These are phyloP conservation scores for Penicillium crystallinum DNA, from an alignment of 495 filamentous ascomycete species.

Conservation along the genomic window DNA sequence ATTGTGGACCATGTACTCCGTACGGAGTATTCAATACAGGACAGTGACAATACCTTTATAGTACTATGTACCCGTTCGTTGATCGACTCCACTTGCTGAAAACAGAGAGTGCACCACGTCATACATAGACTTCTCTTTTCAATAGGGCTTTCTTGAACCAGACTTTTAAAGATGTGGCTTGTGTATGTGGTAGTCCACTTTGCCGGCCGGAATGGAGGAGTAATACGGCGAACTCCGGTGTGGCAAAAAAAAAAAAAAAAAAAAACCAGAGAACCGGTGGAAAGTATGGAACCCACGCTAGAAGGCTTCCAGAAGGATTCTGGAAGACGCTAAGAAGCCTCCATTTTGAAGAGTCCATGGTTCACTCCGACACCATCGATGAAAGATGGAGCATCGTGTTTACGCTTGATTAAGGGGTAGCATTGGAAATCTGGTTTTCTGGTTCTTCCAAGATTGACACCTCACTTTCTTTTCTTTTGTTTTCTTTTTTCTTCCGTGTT, in stretches of 20 bases:
- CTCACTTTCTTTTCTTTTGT: background rate
- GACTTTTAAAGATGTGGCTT: background rate
- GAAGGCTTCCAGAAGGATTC: slow-evolving; percentile 35
- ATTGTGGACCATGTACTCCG: no score
- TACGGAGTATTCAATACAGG: background rate
- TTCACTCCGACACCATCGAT: slow-evolving; percentile 1
- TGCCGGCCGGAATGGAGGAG: background rate
- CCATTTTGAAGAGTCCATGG: slow-evolving; percentile 3
- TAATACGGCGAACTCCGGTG: slow-evolving; percentile 11
- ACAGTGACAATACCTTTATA: background rate
- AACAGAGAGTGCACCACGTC: slow-evolving; percentile 13
- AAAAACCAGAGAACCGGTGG: no score
- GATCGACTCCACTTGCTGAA: slow-evolving; percentile 5
- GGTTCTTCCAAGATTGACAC: no score
- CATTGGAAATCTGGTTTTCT: background rate
- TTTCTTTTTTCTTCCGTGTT: background rate
- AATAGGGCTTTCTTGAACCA: no score
- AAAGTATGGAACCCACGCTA: slow-evolving; percentile 15
- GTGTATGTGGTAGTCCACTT: background rate
- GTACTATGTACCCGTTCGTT: no score
- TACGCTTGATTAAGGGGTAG: background rate
- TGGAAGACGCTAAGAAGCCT: slow-evolving; percentile 31
- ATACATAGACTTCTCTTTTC: slow-evolving; percentile 27
- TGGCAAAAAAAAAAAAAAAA: slow-evolving; percentile 15
- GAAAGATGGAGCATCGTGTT: background rate